Percentiles rank a stretch among this genome's conserved stretches.
phyloP scores from a whole-genome alignment of 2,329 filamentous ascomycete genomes.

The Cytospora leucostoma region DNA sequence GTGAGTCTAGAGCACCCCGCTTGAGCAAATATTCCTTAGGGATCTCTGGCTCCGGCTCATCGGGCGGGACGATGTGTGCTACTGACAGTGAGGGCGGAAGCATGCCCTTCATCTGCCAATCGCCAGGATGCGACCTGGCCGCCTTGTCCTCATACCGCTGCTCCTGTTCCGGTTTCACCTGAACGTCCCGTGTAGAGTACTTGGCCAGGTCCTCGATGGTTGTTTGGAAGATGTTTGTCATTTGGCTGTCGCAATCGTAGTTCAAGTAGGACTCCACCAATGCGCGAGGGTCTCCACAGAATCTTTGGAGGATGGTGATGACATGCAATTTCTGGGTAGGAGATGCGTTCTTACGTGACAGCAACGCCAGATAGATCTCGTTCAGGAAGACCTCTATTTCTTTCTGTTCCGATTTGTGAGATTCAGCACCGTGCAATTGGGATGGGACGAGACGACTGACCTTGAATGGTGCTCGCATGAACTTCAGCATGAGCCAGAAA shows the following conservation, averaged over 20 bases:
- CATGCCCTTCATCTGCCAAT: conserved; percentile 86
- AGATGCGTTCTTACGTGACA: conserved; percentile 85
- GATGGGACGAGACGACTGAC: conserved; percentile 47
- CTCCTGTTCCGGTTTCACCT: conserved; percentile 75
- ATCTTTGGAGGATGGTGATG: conserved; percentile 77
- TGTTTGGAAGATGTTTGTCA: conserved; percentile 96
- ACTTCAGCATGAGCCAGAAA: conserved; percentile 96
- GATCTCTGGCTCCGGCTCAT: conserved; percentile 67
- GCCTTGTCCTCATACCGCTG: conserved; percentile 83
- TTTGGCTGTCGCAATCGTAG: conserved; percentile 93
- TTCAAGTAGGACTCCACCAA: conserved; percentile 96
- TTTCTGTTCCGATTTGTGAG: conserved; percentile 59
- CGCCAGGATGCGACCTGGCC: conserved; percentile 60
- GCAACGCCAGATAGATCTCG: conserved; percentile 90
- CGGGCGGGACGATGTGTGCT: conserved; percentile 65
- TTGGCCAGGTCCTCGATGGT: conserved; percentile 92
- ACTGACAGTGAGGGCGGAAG: conserved; percentile 85
- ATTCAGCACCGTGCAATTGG: background rate
- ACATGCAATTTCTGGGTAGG: conserved; percentile 91
- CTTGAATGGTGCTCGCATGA: conserved; percentile 92
- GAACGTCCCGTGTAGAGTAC: conserved; percentile 77
- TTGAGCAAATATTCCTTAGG: conserved; percentile 92
- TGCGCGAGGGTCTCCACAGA: conserved; percentile 83
- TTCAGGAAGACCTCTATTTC: conserved; percentile 98
- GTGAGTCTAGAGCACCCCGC: conserved; percentile 80